These are phyloP conservation scores for Lactarius pseudohatsudake DNA, from an alignment of 768 basidiomycete species.

Conservation along the genomic window DNA sequence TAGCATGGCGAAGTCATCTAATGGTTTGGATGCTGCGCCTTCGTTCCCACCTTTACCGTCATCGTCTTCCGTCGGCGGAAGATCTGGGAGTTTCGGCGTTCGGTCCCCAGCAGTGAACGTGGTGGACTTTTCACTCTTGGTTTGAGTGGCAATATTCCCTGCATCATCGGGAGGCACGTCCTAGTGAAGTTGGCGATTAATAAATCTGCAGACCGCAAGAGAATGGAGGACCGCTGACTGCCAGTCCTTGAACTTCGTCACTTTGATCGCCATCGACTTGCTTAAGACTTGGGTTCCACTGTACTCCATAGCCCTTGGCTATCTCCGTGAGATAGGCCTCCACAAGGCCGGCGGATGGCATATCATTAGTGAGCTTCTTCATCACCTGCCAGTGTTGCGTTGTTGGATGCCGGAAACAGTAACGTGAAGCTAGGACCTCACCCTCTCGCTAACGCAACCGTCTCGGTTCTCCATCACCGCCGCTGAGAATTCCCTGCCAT, in stretches of 20 bases:
- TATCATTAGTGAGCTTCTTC: constrained; percentile 67
- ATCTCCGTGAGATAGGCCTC: constrained; percentile 90
- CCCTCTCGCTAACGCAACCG: constrained; percentile 78
- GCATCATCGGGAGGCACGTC: background rate
- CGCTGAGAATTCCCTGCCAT: constrained; percentile 84
- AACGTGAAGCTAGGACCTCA: constrained; percentile 39
- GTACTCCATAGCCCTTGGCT: constrained; percentile 79
- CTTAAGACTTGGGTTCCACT: constrained; percentile 52
- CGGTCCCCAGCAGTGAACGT: constrained; percentile 32
- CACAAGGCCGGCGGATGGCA: constrained; percentile 73
- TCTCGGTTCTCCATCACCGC: constrained; percentile 86
- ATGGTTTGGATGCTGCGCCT: constrained; percentile 36
- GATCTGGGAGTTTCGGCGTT: constrained; percentile 48
- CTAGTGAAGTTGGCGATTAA: background rate
- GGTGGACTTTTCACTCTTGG: background rate
- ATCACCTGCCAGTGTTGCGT: constrained; percentile 51
- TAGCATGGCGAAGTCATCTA: constrained; percentile 74
- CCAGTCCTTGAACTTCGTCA: constrained; percentile 34
- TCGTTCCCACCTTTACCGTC: constrained; percentile 34
- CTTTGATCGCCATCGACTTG: constrained; percentile 33
- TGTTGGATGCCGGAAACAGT: background rate
- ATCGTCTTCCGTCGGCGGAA: constrained; percentile 52
- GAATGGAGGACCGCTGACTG: constrained; percentile 39
- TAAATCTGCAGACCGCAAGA: background rate
- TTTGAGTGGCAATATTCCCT: background rate